Percentiles rank a stretch among this genome's conserved stretches.
Conservation (phyloP, 139 green algal genomes). For the Chlorella sp. region DNA sequence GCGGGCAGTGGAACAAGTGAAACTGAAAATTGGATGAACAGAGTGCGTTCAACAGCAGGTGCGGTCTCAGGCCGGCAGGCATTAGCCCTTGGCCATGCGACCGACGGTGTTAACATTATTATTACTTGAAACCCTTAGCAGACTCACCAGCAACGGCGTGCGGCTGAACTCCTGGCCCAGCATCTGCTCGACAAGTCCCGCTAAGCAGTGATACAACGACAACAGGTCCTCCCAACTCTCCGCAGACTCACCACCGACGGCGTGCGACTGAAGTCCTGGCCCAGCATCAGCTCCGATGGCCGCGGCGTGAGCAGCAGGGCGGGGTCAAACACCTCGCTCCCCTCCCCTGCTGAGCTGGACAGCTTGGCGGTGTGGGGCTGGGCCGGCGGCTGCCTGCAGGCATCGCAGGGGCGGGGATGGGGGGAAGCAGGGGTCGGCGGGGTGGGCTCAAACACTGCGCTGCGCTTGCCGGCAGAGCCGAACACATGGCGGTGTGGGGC, state of each 20-base stretch:
- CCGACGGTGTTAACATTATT: too few relatives aligned
- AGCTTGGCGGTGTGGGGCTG: background rate
- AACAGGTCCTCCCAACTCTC: too few relatives aligned
- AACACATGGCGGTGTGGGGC: background rate
- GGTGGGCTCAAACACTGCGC: background rate
- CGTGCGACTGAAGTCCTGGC: background rate
- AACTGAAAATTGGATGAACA: too few relatives aligned
- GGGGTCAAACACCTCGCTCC: constrained; percentile 19
- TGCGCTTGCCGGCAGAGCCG: background rate
- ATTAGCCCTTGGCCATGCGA: too few relatives aligned
- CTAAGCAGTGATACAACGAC: too few relatives aligned
- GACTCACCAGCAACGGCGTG: too few relatives aligned
- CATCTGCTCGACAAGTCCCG: too few relatives aligned
- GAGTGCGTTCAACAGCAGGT: too few relatives aligned
- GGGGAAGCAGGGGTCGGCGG: background rate
- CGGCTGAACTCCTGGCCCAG: too few relatives aligned
- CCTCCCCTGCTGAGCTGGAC: background rate
- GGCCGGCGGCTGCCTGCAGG: constrained; percentile 14
- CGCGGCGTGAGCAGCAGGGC: constrained; percentile 26
- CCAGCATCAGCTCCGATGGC: background rate
- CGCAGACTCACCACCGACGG: background rate
- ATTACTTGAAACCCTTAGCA: too few relatives aligned
- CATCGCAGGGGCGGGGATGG: background rate
- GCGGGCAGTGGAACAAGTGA: too few relatives aligned
- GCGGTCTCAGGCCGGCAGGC: too few relatives aligned